Evolutionary conservation across 116 monocot species (phyloP), one percentile per base, ranked within the genome.

Genomic region (Phalaenopsis hybrid): DNA sequence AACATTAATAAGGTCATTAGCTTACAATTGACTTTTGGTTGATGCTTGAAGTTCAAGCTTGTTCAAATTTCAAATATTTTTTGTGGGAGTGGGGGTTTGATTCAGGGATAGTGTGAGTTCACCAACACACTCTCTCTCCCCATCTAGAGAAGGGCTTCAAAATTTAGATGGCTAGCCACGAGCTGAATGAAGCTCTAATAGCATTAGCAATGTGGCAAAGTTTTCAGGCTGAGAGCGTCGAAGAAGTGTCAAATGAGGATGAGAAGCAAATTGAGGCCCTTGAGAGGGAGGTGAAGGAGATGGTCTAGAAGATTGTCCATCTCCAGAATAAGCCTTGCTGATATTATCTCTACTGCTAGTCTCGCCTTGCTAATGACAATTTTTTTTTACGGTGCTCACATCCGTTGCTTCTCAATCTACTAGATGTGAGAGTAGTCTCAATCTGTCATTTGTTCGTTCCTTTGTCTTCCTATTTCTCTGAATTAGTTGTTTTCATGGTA

Each of bases 211-310:
- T 61, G 58, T n/a, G 76, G 20, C 20, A 8, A 33, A 67, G 51
- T 48, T 16, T 4, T 0, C 57, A 72, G 45, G 77, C n/a, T n/a
- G 83, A 78, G 0, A 77, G 51, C 13, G 46, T n/a, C 8, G 46
- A n/a, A n/a, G 75, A 73, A 0, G 45, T 33, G 18, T 31, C 61
- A 16, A 58, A 33, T 6, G 75, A 67, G 17, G 58, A 80, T 17
- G 86, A 86, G 72, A 80, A 48, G 43, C 81, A 81, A 61, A 70
- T 89, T 49, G 58, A 82, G 46, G 86, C 84, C 44, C 82, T 89
- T 17, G 89, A 89, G 86, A 81, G 75, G 75, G 86, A 84, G 82
- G 79, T 89, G 79, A 86, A 73, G 41, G 89, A 79, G 55, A 80
- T 86, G 86, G 89, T 79, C 16, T 59, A 84, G 4, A 81, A 78